phyloP scores from a whole-genome alignment of 768 basidiomycete genomes.

The Polyporus arcularius region DNA sequence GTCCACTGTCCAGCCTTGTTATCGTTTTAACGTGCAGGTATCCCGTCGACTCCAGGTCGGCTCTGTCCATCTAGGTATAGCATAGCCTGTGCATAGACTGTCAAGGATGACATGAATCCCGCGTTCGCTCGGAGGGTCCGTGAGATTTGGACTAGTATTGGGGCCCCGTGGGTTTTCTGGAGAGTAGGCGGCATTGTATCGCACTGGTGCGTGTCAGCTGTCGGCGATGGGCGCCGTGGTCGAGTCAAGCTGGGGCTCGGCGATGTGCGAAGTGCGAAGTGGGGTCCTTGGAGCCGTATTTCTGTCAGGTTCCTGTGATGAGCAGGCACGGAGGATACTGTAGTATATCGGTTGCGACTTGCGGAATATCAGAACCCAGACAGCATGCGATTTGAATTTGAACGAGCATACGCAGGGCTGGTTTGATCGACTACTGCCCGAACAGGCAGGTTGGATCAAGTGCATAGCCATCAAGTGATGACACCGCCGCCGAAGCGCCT shows the following conservation, averaged over 20 bases:
- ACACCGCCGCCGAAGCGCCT: neutral
- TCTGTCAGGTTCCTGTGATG: neutral
- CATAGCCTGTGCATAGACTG: neutral
- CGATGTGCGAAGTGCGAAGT: neutral
- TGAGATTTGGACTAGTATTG: neutral
- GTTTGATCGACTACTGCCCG: neutral
- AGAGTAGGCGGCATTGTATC: neutral
- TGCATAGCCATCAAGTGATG: conserved; percentile 1
- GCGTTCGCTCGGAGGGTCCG: no score
- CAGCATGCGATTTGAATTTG: neutral
- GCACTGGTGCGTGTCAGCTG: neutral
- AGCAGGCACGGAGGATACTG: neutral
- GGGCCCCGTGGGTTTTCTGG: neutral
- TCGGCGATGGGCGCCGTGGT: neutral
- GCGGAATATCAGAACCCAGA: neutral
- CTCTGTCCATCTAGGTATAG: neutral
- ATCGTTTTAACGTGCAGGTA: neutral
- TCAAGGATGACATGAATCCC: neutral
- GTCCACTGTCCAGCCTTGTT: neutral
- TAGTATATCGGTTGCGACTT: neutral
- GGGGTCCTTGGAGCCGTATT: neutral
- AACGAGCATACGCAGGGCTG: neutral
- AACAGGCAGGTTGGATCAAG: neutral
- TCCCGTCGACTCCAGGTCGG: no score
- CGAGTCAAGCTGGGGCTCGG: neutral